Percentiles rank a stretch among this genome's conserved stretches.
Evolutionary conservation across 306 rosid genomes (phyloP).

Genomic region (Medicago ruthenica): DNA sequence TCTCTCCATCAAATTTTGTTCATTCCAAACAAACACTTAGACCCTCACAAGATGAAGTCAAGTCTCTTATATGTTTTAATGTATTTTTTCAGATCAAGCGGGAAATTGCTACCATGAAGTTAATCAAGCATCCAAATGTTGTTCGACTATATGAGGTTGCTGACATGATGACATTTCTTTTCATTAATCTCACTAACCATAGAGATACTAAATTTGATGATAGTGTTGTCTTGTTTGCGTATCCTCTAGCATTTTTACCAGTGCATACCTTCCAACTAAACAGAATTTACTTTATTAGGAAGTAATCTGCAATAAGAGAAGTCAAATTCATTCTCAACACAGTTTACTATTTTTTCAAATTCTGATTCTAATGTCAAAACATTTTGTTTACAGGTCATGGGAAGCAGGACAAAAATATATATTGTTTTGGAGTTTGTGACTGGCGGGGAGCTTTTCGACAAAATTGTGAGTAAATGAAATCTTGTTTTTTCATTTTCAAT

Average conservation of each 20-base stretch:
- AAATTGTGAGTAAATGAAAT: constrained; percentile 74
- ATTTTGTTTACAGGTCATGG: constrained; percentile 76
- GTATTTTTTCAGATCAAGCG: constrained; percentile 72
- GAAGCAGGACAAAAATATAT: constrained; percentile 92
- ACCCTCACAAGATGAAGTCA: constrained; percentile 29
- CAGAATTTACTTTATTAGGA: too few relatives aligned
- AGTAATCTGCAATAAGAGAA: too few relatives aligned
- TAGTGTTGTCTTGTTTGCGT: not conserved
- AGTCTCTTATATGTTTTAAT: constrained; percentile 25
- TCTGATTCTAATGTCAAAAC: constrained; percentile 21
- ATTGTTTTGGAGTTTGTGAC: constrained; percentile 93
- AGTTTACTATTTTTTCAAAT: not conserved
- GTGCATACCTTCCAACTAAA: too few relatives aligned
- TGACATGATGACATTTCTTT: not conserved
- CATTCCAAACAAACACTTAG: not conserved
- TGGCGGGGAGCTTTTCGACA: constrained; percentile 98
- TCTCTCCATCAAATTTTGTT: not conserved
- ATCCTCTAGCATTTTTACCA: not conserved
- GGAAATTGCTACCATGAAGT: constrained; percentile 96
- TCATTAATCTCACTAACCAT: not conserved
- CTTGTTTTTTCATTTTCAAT: constrained; percentile 27
- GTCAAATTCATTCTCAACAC: too few relatives aligned
- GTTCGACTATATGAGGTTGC: constrained; percentile 81
- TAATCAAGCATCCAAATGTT: constrained; percentile 96
- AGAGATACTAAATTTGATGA: not conserved